Conservation (phyloP, 2,329 filamentous ascomycete species). For the Neofusicoccum laricinum region DNA sequence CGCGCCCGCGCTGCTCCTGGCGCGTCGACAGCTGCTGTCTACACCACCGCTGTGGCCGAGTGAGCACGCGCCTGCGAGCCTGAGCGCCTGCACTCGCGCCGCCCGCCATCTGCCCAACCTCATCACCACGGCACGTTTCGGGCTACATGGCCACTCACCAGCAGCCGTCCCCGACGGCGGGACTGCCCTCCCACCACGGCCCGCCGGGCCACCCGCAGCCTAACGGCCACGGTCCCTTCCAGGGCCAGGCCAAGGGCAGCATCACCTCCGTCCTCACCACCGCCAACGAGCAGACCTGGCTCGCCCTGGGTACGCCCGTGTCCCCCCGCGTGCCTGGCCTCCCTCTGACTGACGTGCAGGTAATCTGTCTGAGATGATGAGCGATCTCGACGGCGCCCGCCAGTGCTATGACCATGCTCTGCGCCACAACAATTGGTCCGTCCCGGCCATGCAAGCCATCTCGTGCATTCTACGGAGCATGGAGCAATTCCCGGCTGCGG, state of each 20-base stretch:
- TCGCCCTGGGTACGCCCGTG: constrained; percentile 74
- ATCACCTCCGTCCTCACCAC: constrained; percentile 70
- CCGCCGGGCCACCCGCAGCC: constrained; percentile 60
- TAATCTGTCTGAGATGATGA: constrained; percentile 80
- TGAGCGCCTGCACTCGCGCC: constrained; percentile 4
- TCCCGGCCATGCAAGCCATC: constrained; percentile 90
- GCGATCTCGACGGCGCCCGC: constrained; percentile 84
- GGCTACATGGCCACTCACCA: constrained; percentile 65
- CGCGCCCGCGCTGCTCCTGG: neutral
- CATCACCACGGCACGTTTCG: neutral
- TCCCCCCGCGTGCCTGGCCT: constrained; percentile 19
- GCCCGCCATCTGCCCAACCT: neutral
- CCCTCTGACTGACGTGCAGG: constrained; percentile 52
- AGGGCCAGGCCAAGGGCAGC: constrained; percentile 50
- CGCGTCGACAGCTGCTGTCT: neutral
- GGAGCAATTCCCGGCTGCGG: constrained; percentile 89
- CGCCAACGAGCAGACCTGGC: constrained; percentile 86
- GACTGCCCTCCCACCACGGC: constrained; percentile 66
- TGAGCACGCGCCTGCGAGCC: constrained; percentile 14
- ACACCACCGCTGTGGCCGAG: neutral
- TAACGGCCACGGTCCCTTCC: constrained; percentile 53
- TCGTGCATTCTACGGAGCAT: constrained; percentile 86
- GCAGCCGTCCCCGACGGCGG: constrained; percentile 76
- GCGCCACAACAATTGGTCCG: constrained; percentile 81
- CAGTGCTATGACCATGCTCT: constrained; percentile 87